phyloP scores from a whole-genome alignment of 257 asterid species.

The Nicotiana benthamiana region DNA sequence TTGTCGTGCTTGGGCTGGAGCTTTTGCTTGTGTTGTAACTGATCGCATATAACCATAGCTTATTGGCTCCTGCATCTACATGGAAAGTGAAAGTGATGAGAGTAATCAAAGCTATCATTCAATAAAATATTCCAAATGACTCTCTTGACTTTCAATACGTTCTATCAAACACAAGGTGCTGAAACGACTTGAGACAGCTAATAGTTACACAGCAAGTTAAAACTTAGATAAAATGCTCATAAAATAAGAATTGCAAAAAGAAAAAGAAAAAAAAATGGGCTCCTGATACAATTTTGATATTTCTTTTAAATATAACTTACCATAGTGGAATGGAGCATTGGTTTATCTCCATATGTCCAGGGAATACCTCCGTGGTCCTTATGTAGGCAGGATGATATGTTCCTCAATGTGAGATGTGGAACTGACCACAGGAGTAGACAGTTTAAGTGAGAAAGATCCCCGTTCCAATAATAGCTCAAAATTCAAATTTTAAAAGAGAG shows the following conservation, averaged over 20 bases:
- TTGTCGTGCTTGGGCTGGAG: constrained; percentile 47
- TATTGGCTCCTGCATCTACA: constrained; percentile 37
- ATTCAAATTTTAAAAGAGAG: neutral
- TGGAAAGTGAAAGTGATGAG: constrained; percentile 10
- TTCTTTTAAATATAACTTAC: constrained; percentile 14
- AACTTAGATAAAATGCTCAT: neutral
- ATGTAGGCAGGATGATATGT: constrained; percentile 11
- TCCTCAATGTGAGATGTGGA: constrained; percentile 11
- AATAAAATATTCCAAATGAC: neutral
- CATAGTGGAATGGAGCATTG: constrained; percentile 6
- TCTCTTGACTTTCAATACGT: neutral
- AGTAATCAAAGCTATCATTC: constrained; percentile 6
- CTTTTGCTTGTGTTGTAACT: constrained; percentile 45
- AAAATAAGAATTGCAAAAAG: neutral
- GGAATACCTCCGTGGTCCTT: constrained; percentile 24
- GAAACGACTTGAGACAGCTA: neutral
- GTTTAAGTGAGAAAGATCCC: neutral
- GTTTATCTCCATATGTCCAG: constrained; percentile 22
- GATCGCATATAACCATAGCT: constrained; percentile 40
- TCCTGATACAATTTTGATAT: neutral
- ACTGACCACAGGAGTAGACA: constrained; percentile 13
- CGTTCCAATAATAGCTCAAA: neutral
- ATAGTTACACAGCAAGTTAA: neutral
- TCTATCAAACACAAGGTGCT: neutral
- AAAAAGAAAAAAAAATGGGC: neutral